phyloP scores from a whole-genome alignment of 140 eudicot genomes.

The Bidens hawaiensis region DNA sequence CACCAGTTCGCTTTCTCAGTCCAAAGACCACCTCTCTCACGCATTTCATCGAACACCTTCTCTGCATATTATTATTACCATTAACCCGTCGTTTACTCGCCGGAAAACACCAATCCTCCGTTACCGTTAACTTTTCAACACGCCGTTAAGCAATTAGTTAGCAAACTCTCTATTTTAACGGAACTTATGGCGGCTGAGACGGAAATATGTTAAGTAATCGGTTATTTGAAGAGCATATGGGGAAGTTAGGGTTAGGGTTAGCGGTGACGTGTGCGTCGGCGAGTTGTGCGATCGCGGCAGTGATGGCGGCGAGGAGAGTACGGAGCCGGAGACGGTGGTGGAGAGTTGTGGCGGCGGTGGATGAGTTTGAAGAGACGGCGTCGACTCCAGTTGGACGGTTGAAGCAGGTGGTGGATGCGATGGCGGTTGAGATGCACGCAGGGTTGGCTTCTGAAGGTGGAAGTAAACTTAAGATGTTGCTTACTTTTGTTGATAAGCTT shows the following conservation, averaged over 20 bases:
- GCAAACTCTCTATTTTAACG: not conserved
- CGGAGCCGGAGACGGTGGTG: conserved; percentile 60
- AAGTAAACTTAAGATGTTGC: conserved; percentile 88
- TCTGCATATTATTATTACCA: no score
- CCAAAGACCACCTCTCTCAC: conserved; percentile 28
- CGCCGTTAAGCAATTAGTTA: no score
- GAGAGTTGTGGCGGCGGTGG: conserved; percentile 54
- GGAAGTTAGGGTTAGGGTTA: conserved; percentile 57
- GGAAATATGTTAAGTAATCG: conserved; percentile 7
- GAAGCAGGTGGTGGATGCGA: conserved; percentile 82
- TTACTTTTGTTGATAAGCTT: conserved; percentile 64
- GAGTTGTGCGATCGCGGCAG: conserved; percentile 65
- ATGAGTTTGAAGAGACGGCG: conserved; percentile 57
- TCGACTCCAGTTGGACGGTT: conserved; percentile 53
- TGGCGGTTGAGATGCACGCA: conserved; percentile 99
- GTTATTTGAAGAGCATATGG: conserved; percentile 26
- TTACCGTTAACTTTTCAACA: not conserved
- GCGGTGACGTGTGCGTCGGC: conserved; percentile 69
- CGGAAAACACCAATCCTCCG: conserved; percentile 18
- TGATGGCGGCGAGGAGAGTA: conserved; percentile 68
- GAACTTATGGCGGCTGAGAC: conserved; percentile 22
- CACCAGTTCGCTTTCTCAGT: conserved; percentile 48
- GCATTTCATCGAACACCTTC: conserved; percentile 12
- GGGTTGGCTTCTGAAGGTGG: conserved; percentile 94
- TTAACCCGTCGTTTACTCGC: conserved; percentile 30